Base-by-base conservation (phyloP, 176 grass and related monocot genomes). In the Avena sativa region DNA sequence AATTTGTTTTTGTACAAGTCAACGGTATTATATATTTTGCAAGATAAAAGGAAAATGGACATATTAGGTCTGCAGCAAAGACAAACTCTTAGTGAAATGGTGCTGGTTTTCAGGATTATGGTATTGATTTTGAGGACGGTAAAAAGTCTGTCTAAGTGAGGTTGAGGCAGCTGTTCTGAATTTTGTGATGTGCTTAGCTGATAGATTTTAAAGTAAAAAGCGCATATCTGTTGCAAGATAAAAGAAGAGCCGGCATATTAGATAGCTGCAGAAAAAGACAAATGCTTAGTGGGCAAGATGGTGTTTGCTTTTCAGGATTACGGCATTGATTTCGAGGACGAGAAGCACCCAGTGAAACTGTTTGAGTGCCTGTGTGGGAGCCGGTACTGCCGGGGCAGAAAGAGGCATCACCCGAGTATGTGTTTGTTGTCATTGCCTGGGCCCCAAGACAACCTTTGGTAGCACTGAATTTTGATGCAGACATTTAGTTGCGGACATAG, bases 291-390 rank as follows among this genome's bases (percentile, higher is more conserved):
- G 64, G 53, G 40, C 5, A 43, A 43, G 4, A 65, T 19, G 10
- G 73, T 81, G 19, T 19, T 70, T 55, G n/a, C 56, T 90, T 67
- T 74, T 62, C 64, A 90, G 89, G 89, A 90, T 77, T 90, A 90
- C 71, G 89, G 89, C 21, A 73, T 90, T 79, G 72, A 90, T 83
- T 90, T 90, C 3, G 66, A 79, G 16, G 63, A 34, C 52, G 79
- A 78, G 32, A 79, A 70, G 6, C 26, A 71, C 43, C 73, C 64
- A 14, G 64, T 20, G 12, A 73, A 71, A 64, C 32, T 64, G 71
- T 90, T 87, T 36, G n/a, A 79, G 53, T 87, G 89, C 63, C 65
- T 83, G 21, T 90, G 89, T 2, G 74, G 84, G 55, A 90, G 89
- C 79, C 82, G 74, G 71, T 90, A 90, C 23, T 87, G 89, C 64